Base-by-base conservation (phyloP, 257 asterid genomes). In the Solanum bulbocastanum region DNA sequence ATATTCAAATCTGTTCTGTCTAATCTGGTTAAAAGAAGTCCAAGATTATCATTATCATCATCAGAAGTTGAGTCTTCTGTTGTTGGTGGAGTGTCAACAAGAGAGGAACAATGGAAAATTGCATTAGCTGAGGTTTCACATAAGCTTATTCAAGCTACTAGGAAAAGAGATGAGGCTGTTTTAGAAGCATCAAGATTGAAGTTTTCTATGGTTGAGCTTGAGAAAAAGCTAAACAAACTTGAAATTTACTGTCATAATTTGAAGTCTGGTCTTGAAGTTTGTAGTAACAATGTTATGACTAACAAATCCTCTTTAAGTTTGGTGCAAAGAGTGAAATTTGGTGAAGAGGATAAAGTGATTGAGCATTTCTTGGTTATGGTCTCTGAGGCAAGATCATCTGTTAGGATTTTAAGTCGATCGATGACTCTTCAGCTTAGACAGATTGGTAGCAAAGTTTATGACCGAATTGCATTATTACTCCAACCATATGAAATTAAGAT, bases 71-170 rank as follows among this genome's bases (percentile, higher is more conserved):
- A 88, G 72, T 81, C 94, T 6, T 46, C 92, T 75, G n/a, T 90
- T 18, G 42, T 22, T 18, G 44, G 40, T 16, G 66, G 33, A 36
- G 65, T n/a, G 30, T n/a, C 85, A 0, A 85, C 83, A 0, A 86
- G 93, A 87, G 98, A 95, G 83, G 99, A 95, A 72, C 98, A 95
- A 33, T 97, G 98, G 99, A 95, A 92, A 86, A 83, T 89, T 22
- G 98, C 92, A 49, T 96, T 93, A 49, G 95, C 96, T 25, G 99
- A 97, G 94, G 94, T 97, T 33, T 94, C 99, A 0, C 94, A 91
- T 84, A 96, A 96, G 87, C 93, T 97, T 23, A 87, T 94, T 32
- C 98, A 95, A 37, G 98, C 99, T 6, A 90, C 97, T 0, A 88
- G 94, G 8, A 94, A 93, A 87, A 87, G 98, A 83, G 99, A 96